Evolutionary conservation across 2,329 filamentous ascomycete genomes (phyloP), one percentile per base, ranked within the genome.

Genomic region (Pestalotiopsis fici): DNA sequence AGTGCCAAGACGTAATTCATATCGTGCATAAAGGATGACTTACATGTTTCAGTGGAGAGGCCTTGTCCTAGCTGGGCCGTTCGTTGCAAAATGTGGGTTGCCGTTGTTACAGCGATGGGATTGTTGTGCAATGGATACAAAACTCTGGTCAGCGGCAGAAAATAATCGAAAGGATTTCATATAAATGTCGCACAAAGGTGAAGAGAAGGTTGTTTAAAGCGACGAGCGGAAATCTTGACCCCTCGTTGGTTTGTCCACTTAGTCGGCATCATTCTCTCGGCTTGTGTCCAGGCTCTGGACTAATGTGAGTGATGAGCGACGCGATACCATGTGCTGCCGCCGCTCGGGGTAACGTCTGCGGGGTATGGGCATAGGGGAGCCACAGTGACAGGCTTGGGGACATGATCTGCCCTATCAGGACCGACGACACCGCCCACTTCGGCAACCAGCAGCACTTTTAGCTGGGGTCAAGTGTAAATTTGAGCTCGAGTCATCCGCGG

Each of bases 31-130:
- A 28, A 13, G 11, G 43, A 21, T 35, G 47, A 55, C 61, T 64
- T 54, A 64, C 61, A 64, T 64, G 61, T 64, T 64, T 64, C 61
- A 64, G 61, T 55, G 28, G 28, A 47, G 25, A 23, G 57, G n/a
- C 15, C 18, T 47, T 18, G 23, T 31, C 55, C 23, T 27, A 18
- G 28, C 18, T 60, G 27, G n/a, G 55, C 55, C 47, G 60, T 28
- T 64, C 39, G 18, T 43, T 64, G 23, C 27, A 27, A 21, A 37
- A 35, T 15, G 57, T 27, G 31, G 57, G 57, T 31, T 35, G 57
- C 28, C n/a, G 28, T n/a, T 35, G 57, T 23, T 18, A 60, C 57
- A 60, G 28, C 15, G 28, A 21, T 13, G n/a, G 18, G n/a, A n/a
- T n/a, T 60, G 27, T 60, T 60, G 57, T 31, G 11, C 31, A 12